Base-by-base conservation (phyloP, 2,329 filamentous ascomycete species). In the Cadophora luteo-olivacea region DNA sequence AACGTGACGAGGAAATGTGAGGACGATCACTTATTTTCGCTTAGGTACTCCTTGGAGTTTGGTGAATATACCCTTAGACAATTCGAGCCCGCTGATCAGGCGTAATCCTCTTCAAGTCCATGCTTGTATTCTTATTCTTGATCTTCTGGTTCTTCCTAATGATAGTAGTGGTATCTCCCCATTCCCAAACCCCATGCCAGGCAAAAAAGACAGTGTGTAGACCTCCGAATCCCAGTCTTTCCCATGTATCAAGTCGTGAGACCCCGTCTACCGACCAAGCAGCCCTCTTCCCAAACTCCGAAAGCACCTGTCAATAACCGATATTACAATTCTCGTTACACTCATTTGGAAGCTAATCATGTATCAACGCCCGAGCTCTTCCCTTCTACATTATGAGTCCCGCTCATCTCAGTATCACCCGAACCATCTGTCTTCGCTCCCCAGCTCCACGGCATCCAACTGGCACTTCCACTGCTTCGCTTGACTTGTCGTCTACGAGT, bases 361-460 rank as follows among this genome's bases (percentile, higher is more conserved):
- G 58, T 48, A 69, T 73, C 72, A 52, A 74, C 49, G 25, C 71
- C 67, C 19, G 72, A 72, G 48, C 72, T 74, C 64, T 64, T 73
- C 1, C 70, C 72, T 16, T 68, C 65, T 12, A 16, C 52, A 19
- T 54, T 38, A 24, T 63, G 48, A 25, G 49, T 55, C 32, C 61
- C 74, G 32, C 49, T 57, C 62, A 70, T 72, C 3, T 68, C 63
- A 25, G 70, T 69, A 66, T 70, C 68, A 24, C 66, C 68, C 19
- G 22, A 48, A 19, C 22, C 64, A 25, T 69, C 72, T 45, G 66
- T 32, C 38, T 73, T 73, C 11, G 64, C 72, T 12, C 78, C 76
- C 83, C 83, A 85, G 65, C 80, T 81, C 84, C 84, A 85, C 8
- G 83, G 83, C 78, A 85, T 80, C 84, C 84, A 85, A 4, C 80